Evolutionary conservation across 2,329 filamentous ascomycete species (phyloP).

Genomic region (Aquanectria penicillioides): DNA sequence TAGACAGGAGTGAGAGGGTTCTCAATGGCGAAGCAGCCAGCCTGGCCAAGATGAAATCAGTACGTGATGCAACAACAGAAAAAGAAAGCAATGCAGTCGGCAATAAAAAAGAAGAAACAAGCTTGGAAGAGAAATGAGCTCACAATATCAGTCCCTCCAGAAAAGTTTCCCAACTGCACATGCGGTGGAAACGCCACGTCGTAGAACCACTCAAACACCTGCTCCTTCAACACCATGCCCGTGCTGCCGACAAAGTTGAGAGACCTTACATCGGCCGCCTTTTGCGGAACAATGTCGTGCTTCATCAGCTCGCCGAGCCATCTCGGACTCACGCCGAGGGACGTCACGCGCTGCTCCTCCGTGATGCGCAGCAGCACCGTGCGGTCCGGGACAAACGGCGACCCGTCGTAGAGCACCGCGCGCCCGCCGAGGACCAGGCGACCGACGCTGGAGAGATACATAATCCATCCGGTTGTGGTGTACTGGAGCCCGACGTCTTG

Average conservation of each 20-base stretch:
- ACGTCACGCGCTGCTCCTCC: slow-evolving; percentile 72
- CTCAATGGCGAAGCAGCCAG: slow-evolving; percentile 68
- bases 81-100: too few relatives aligned
- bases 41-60: slow-evolving; percentile 44
- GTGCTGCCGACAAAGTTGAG: slow-evolving; percentile 75
- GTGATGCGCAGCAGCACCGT: slow-evolving; percentile 71
- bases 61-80: too few relatives aligned
- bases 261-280: slow-evolving; percentile 69
- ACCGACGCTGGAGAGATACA: slow-evolving; percentile 76
- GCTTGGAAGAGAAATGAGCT: too few relatives aligned
- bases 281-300: slow-evolving; percentile 67
- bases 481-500: slow-evolving; percentile 62
- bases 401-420: slow-evolving; percentile 83
- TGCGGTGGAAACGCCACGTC: slow-evolving; percentile 74
- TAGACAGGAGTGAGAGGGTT: slow-evolving; percentile 77
- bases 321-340: slow-evolving; percentile 79
- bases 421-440: slow-evolving; percentile 69
- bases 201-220: slow-evolving; percentile 83
- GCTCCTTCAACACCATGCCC: slow-evolving; percentile 83
- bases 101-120: too few relatives aligned
- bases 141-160: slow-evolving; percentile 81
- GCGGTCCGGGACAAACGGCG: slow-evolving; percentile 78
- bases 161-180: slow-evolving; percentile 78
- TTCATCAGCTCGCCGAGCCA: slow-evolving; percentile 81
- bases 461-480: slow-evolving; percentile 85